Conservation (phyloP, 257 asterid genomes). For the Echium plantagineum region DNA sequence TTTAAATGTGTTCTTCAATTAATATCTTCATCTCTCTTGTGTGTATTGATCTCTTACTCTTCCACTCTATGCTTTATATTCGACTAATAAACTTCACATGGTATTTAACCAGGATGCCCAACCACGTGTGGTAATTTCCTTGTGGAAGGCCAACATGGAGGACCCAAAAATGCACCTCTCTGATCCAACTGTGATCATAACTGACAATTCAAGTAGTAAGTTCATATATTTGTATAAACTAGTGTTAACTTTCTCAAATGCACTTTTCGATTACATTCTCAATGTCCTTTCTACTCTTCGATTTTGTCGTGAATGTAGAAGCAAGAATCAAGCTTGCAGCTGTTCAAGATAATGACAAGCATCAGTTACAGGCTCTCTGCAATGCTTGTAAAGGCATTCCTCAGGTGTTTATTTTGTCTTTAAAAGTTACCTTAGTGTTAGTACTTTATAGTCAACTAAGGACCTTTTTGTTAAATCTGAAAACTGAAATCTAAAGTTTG, state of each 20-base stretch:
- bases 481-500: too few relatives aligned
- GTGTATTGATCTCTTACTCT: too few relatives aligned
- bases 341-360: constrained; percentile 43
- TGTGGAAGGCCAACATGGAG: constrained; percentile 90
- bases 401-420: constrained; percentile 39
- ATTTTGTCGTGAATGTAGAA: constrained; percentile 31
- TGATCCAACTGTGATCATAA: constrained; percentile 59
- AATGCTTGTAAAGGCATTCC: constrained; percentile 98
- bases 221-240: neutral
- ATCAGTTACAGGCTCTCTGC: constrained; percentile 64
- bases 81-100: neutral
- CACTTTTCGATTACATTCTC: neutral
- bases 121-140: constrained; percentile 67
- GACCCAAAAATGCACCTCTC: constrained; percentile 68
- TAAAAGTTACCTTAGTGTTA: neutral
- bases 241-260: neutral
- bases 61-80: constrained; percentile 3
- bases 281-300: neutral
- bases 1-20: too few relatives aligned
- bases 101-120: constrained; percentile 62
- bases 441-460: neutral
- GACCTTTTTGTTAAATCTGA: too few relatives aligned
- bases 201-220: constrained; percentile 62
- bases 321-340: constrained; percentile 61
- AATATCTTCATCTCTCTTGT: neutral